Evolutionary conservation across 2,329 filamentous ascomycete species (phyloP), one percentile per base, ranked within the genome.

Genomic region (Metarhizium anisopliae): DNA sequence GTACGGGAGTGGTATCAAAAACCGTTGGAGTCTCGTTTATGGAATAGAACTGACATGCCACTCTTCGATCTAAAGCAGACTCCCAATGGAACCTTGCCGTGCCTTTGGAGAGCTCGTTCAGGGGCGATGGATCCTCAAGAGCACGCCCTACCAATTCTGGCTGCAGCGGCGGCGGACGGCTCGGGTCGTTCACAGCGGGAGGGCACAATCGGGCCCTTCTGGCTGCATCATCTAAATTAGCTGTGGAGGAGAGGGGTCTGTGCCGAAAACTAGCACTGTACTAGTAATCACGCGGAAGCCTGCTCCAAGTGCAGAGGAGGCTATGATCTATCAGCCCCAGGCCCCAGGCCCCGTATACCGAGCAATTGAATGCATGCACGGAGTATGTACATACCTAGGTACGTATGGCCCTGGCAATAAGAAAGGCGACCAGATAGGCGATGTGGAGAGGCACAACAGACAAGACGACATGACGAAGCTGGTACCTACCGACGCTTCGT

Each of bases 171-270:
- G 56, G 54, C 56, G 54, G 54, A 54, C 54, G 54, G 56, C 51
- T 56, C 56, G 56, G 56, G 52, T 56, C 52, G 56, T 52, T 51
- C 43, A 49, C 42, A 55, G 56, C 56, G 54, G 45, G 35, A 58
- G 47, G 51, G 40, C 47, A 47, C 20, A 55, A 35, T 51, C 47
- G 45, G 51, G 43, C n/a, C 43, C 25, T 47, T 42, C 47, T 54
- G 50, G 51, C 55, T 40, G 40, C 51, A 36, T 54, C 40, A 47
- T 29, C 14, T n/a, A 42, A 47, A 13, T 35, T 6, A 49, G n/a
- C 25, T 10, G 32, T 50, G 36, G 14, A 29, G 35, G 40, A 40
- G 10, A 36, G 16, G 29, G n/a, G 16, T 18, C 45, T 35, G 51
- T 45, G 51, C 45, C 45, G 25, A 49, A 49, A 49, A 49, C 11